Evolutionary conservation across 108 stramenopile species (phyloP), one percentile per base, ranked within the genome.

Genomic region (Skeletonema marinoi): DNA sequence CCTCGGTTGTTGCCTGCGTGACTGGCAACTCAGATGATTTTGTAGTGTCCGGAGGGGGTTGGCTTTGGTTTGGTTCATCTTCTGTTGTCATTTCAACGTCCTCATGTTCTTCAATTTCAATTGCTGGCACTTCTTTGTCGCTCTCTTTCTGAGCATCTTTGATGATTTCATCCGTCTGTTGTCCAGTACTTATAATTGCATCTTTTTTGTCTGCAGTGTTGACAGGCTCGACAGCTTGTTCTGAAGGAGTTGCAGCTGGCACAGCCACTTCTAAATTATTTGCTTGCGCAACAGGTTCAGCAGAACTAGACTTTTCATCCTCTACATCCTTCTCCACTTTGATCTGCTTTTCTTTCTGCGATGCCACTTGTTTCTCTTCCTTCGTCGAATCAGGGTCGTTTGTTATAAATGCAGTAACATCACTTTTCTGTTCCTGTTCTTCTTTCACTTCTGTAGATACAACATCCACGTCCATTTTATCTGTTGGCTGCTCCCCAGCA

Each of bases 61-160:
- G 46, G 2, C 11, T 11, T 48, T 48, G 46, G 14, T 68, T 33
- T 36, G 36, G 36, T 66, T 42, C 35, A 36, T 25, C 68, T 68
- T 75, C 13, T 12, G 70, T 54, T 70, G 6, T 56, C 36, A 31
- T 60, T 16, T 58, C 68, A 51, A 35, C 17, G 58, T 77, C 70
- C 0, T 46, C 1, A 46, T 46, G 3, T 46, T 46, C 44, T 3
- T 4, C 11, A 1, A 1, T 3, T 3, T 51, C 6, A 19, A 5
- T 19, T 19, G n/a, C 17, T 16, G 17, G 50, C 0, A 5, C 36
- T 29, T 70, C 68, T 54, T 58, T 51, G 1, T 77, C 70, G 9
- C 70, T 32, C 10, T 14, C 60, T 72, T 72, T 56, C 58, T 71
- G 16, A 1, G 54, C 44, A 32, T 54, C 31, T 70, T 77, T 41